Evolutionary conservation across 75 land plant genomes (phyloP).

Genomic region (Pinus albicaulis): DNA sequence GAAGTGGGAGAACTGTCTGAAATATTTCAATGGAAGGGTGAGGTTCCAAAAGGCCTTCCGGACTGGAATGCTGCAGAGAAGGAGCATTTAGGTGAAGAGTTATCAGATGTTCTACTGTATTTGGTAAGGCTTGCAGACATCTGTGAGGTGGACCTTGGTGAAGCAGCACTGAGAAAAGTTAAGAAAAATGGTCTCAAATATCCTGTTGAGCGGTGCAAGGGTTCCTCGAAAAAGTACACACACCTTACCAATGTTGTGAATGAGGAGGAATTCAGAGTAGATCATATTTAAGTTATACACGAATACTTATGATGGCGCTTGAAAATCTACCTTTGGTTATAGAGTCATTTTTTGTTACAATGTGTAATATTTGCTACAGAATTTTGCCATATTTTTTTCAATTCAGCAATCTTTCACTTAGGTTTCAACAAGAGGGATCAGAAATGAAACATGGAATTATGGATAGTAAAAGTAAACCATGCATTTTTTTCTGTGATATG

Average conservation of each 20-base stretch:
- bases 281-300: too few relatives aligned
- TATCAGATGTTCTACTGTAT: conserved; percentile 66
- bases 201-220: conserved; percentile 62
- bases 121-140: conserved; percentile 67
- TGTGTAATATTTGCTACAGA: too few relatives aligned
- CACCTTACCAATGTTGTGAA: conserved; percentile 7
- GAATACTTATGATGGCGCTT: too few relatives aligned
- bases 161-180: conserved; percentile 53
- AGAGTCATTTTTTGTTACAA: too few relatives aligned
- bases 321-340: too few relatives aligned
- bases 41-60: conserved; percentile 49
- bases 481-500: too few relatives aligned
- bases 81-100: conserved; percentile 58
- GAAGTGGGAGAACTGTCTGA: conserved; percentile 64
- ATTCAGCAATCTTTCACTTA: too few relatives aligned
- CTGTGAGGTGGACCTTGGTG: conserved; percentile 60
- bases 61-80: conserved; percentile 50
- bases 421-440: too few relatives aligned
- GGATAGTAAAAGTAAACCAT: too few relatives aligned
- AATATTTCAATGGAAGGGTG: conserved; percentile 68
- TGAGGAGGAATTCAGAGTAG: background rate
- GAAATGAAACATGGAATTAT: too few relatives aligned
- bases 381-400: too few relatives aligned
- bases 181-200: conserved; percentile 63
- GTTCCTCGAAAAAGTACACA: conserved; percentile 34